phyloP scores from a whole-genome alignment of 352 stramenopile genomes.

The Globisporangium recalcitrans region DNA sequence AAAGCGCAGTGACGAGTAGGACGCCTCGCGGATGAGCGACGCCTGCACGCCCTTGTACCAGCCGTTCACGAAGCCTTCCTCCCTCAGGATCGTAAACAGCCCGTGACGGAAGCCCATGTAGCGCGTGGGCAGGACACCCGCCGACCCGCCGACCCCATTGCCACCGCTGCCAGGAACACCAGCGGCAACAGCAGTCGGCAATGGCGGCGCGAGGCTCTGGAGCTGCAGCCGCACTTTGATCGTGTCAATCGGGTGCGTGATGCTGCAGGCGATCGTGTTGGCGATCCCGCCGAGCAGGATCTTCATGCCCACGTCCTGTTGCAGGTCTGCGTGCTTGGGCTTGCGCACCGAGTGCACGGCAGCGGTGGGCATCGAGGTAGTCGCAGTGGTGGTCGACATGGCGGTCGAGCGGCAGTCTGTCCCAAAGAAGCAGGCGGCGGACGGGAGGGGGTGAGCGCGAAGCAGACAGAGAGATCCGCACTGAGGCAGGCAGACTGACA shows the following conservation, averaged over 20 bases:
- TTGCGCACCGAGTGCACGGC: constrained; percentile 8
- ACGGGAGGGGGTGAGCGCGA: constrained; percentile 6
- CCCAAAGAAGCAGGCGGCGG: not conserved
- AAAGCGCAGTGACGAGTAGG: constrained; percentile 76
- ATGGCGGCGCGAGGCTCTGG: constrained; percentile 31
- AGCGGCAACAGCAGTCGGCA: constrained; percentile 13
- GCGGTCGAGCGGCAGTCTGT: not conserved
- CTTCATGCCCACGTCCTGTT: constrained; percentile 54
- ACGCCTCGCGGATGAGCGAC: constrained; percentile 60
- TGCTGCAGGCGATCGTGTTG: constrained; percentile 46
- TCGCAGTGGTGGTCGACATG: constrained; percentile 10
- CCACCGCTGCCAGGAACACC: not conserved
- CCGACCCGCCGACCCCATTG: not conserved
- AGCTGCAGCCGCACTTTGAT: constrained; percentile 68
- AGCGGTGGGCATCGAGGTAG: not conserved
- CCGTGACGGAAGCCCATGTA: constrained; percentile 58
- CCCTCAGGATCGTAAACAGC: constrained; percentile 42
- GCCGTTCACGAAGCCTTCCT: constrained; percentile 48
- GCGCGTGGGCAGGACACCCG: constrained; percentile 22
- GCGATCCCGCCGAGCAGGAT: constrained; percentile 55
- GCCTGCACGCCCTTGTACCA: constrained; percentile 58
- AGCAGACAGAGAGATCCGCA: constrained; percentile 14
- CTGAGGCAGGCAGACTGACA: constrained; percentile 7
- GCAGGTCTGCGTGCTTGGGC: constrained; percentile 37
- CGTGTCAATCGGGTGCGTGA: constrained; percentile 64